phyloP scores from a whole-genome alignment of 768 basidiomycete species.

The Kwoniella dendrophila region DNA sequence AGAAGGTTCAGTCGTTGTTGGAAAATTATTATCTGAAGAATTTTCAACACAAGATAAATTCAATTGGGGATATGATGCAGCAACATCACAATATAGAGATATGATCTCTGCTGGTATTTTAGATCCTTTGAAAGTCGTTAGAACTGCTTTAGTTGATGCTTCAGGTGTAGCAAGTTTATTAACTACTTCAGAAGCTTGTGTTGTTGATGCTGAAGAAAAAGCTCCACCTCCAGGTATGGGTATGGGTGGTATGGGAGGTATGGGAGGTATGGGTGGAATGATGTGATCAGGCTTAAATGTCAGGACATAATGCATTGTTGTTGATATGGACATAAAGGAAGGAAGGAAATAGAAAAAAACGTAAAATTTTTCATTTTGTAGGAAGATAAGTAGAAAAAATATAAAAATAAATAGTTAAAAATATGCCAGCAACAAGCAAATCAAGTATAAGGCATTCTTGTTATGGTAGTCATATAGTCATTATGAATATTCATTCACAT shows the following conservation, averaged over 20 bases:
- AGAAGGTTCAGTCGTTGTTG: constrained; percentile 89
- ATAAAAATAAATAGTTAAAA: no score
- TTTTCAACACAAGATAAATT: constrained; percentile 62
- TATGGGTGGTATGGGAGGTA: constrained; percentile 63
- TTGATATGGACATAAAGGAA: not conserved
- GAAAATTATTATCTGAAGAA: constrained; percentile 65
- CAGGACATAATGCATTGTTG: not conserved
- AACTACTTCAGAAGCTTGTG: constrained; percentile 88
- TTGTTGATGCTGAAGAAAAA: constrained; percentile 84
- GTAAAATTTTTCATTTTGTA: not conserved
- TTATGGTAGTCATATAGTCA: no score
- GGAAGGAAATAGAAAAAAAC: not conserved
- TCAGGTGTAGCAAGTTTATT: constrained; percentile 87
- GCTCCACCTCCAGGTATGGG: constrained; percentile 64
- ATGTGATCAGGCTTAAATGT: constrained; percentile 5
- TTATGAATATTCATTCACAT: no score
- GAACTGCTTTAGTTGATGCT: constrained; percentile 89
- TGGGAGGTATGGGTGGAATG: constrained; percentile 53
- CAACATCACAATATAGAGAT: constrained; percentile 87
- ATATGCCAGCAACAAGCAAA: no score
- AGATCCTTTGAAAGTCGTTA: constrained; percentile 93
- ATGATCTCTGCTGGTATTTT: constrained; percentile 94
- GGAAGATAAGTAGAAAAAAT: not conserved
- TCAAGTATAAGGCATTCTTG: not conserved
- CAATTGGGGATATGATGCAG: constrained; percentile 88